These are phyloP conservation scores for Erodium chrysanthum DNA, from an alignment of 441 rosid species.

Conservation along the genomic window DNA sequence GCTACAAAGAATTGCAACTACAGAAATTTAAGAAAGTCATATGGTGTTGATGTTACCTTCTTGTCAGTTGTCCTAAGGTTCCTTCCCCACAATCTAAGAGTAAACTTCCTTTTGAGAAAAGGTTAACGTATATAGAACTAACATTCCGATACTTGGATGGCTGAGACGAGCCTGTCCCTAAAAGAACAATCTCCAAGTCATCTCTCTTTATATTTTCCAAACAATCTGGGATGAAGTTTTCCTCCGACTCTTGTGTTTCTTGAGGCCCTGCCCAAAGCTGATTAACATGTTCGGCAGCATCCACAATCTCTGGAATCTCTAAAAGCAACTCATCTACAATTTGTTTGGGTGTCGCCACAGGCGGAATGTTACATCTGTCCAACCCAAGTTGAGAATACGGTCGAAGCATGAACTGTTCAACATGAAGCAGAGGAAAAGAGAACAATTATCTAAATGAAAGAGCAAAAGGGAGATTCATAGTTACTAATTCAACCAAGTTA, in stretches of 20 bases:
- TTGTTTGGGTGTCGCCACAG: conserved; percentile 29
- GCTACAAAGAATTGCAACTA: conserved; percentile 5
- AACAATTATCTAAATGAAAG: neutral
- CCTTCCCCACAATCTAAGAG: conserved; percentile 95
- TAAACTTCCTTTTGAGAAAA: conserved; percentile 67
- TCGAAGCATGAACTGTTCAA: conserved; percentile 72
- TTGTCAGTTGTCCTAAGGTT: conserved; percentile 81
- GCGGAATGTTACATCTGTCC: conserved; percentile 61
- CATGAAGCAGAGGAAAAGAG: neutral
- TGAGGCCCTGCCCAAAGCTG: conserved; percentile 40
- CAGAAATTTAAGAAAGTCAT: neutral
- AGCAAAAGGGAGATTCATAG: neutral
- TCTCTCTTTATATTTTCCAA: conserved; percentile 65
- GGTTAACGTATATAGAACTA: conserved; percentile 59
- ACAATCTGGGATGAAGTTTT: conserved; percentile 51
- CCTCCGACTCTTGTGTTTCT: conserved; percentile 30
- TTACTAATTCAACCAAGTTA: neutral
- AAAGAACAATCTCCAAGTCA: conserved; percentile 78
- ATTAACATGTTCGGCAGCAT: conserved; percentile 44
- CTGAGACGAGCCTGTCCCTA: conserved; percentile 95
- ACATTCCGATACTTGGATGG: conserved; percentile 93
- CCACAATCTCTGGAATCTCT: conserved; percentile 66
- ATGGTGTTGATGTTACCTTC: conserved; percentile 37
- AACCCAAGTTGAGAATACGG: conserved; percentile 70
- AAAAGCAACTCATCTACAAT: conserved; percentile 48